Conservation (phyloP, 129 eudicot genomes). For the Tagetes patula region DNA sequence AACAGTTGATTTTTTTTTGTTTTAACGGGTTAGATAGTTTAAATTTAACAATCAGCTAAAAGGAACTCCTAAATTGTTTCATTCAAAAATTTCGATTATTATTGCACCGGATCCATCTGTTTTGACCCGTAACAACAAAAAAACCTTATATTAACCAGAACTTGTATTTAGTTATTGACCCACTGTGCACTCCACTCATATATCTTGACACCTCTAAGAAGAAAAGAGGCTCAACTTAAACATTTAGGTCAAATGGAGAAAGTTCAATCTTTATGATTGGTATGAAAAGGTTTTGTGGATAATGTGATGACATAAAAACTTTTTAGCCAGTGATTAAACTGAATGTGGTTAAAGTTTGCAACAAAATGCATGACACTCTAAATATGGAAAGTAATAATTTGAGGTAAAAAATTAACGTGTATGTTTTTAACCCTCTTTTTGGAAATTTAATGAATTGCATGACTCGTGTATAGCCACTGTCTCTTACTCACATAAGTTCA, state of each 20-base stretch:
- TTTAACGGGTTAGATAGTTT: background rate
- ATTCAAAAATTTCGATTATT: background rate
- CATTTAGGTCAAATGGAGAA: slow-evolving; percentile 16
- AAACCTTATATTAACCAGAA: background rate
- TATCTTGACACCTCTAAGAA: background rate
- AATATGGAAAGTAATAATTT: slow-evolving; percentile 21
- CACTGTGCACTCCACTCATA: background rate
- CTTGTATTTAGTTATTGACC: background rate
- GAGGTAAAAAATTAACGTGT: background rate
- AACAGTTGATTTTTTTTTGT: background rate
- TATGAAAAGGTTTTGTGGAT: slow-evolving; percentile 12
- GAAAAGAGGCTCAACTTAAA: background rate
- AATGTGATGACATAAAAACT: background rate
- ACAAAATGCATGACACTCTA: slow-evolving; percentile 2
- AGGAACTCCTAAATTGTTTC: background rate
- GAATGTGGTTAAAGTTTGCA: slow-evolving; percentile 5
- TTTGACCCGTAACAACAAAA: background rate
- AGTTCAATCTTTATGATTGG: slow-evolving; percentile 17
- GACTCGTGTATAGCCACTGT: background rate
- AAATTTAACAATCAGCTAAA: background rate
- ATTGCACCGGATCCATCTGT: background rate
- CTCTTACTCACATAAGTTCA: background rate
- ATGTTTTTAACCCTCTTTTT: slow-evolving; percentile 13
- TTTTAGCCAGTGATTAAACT: slow-evolving; percentile 12
- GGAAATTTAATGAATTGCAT: slow-evolving; percentile 2